Conservation (phyloP, 1,284 basidiomycete genomes). For the Sporisorium graminicola region DNA sequence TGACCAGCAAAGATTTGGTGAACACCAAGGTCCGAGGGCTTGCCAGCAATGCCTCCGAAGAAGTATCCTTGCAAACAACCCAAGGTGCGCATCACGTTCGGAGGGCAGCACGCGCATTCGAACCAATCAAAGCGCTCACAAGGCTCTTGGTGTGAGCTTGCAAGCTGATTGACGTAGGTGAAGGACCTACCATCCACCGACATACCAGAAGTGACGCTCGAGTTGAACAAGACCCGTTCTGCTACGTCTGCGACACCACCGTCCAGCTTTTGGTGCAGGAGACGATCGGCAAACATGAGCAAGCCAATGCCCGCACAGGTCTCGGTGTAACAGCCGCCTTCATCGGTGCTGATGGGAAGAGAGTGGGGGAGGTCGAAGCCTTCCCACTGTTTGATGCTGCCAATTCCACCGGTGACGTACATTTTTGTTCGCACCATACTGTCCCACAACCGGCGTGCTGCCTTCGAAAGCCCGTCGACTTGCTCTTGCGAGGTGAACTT, state of each 20-base stretch:
- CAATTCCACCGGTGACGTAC: constrained; percentile 38
- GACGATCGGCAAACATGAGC: constrained; percentile 32
- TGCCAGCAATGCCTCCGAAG: constrained; percentile 10
- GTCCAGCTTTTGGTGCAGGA: constrained; percentile 21
- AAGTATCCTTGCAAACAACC: constrained; percentile 40
- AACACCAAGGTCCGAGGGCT: constrained; percentile 16
- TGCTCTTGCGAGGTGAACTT: constrained; percentile 2
- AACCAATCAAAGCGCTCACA: constrained; percentile 38
- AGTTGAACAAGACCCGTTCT: constrained; percentile 33
- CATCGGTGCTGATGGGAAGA: constrained; percentile 35
- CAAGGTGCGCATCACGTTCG: constrained; percentile 35
- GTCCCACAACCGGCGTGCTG: constrained; percentile 20
- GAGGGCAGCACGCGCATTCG: constrained; percentile 40
- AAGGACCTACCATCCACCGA: constrained; percentile 31
- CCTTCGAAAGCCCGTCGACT: constrained; percentile 9
- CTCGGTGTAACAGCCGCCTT: constrained; percentile 39
- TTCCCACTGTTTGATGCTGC: constrained; percentile 39
- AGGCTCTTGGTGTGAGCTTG: constrained; percentile 27
- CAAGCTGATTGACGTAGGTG: constrained; percentile 42
- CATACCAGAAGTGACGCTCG: constrained; percentile 40
- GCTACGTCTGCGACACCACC: constrained; percentile 28
- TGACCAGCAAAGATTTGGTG: constrained; percentile 34
- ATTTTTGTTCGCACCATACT: constrained; percentile 33
- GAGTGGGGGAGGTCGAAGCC: constrained; percentile 30
- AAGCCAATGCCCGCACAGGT: constrained; percentile 32